phyloP scores from a whole-genome alignment of 306 rosid genomes.

The Fragaria ananassa region DNA sequence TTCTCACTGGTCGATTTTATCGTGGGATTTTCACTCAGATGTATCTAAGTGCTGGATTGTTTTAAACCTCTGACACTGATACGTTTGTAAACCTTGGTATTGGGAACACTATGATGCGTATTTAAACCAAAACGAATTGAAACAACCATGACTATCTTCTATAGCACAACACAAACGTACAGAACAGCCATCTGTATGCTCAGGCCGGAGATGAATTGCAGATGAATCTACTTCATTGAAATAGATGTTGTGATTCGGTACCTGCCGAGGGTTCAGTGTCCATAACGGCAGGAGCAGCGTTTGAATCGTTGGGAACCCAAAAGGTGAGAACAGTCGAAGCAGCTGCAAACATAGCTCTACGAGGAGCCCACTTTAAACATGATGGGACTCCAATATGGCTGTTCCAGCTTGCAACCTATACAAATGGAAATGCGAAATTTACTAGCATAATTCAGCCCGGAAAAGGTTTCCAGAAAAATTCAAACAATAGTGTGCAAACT shows the following conservation, averaged over 20 bases:
- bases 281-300: conserved; percentile 32
- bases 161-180: background rate
- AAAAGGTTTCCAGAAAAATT: background rate
- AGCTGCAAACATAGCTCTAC: conserved; percentile 86
- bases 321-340: conserved; percentile 88
- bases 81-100: no score
- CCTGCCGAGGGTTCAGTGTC: conserved; percentile 31
- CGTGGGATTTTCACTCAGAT: no score
- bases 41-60: no score
- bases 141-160: background rate
- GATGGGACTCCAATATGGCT: conserved; percentile 80
- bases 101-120: background rate
- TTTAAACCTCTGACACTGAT: no score
- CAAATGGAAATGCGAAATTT: background rate
- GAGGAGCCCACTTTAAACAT: conserved; percentile 96
- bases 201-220: background rate
- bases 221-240: conserved; percentile 21
- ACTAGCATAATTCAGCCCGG: background rate
- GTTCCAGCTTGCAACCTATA: conserved; percentile 80
- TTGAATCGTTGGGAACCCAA: conserved; percentile 72
- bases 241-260: conserved; percentile 34
- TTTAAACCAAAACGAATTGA: background rate
- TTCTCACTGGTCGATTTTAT: no score
- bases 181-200: background rate
- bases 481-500: background rate